Evolutionary conservation across 2,329 filamentous ascomycete species (phyloP).

Genomic region (Ophiosphaerella korrae): DNA sequence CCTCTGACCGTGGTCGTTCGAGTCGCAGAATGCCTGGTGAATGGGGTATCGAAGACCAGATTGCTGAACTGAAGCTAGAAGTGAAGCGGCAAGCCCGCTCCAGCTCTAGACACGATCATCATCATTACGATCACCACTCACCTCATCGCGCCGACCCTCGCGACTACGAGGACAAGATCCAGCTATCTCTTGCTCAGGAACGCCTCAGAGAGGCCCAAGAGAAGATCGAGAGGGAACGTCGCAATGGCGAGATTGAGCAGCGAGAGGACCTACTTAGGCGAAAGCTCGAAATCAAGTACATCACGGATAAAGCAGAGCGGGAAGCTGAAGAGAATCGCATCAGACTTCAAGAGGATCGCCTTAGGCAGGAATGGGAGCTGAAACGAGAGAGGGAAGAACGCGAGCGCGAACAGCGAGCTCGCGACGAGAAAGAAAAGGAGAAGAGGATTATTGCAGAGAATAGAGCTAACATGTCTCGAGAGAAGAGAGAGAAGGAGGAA

Average conservation of each 20-base stretch:
- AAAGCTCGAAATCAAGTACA: constrained; percentile 43
- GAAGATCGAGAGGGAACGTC: constrained; percentile 40
- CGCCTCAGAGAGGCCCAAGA: constrained; percentile 45
- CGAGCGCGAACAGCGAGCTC: constrained; percentile 41
- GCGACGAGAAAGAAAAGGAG: constrained; percentile 46
- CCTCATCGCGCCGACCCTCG: constrained; percentile 28
- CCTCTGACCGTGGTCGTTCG: constrained; percentile 32
- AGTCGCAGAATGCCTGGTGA: constrained; percentile 39
- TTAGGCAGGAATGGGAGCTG: constrained; percentile 40
- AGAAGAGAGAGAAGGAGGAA: constrained; percentile 40
- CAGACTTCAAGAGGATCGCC: constrained; percentile 33
- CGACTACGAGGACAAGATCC: constrained; percentile 33
- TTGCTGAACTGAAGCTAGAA: constrained; percentile 37
- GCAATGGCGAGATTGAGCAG: constrained; percentile 39
- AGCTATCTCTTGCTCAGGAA: constrained; percentile 42
- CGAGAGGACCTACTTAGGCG: constrained; percentile 46
- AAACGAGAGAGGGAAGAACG: constrained; percentile 37
- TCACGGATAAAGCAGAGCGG: constrained; percentile 41
- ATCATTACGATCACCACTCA: constrained; percentile 27
- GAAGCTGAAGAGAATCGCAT: constrained; percentile 36
- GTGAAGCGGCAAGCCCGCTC: constrained; percentile 32
- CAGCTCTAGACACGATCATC: constrained; percentile 27
- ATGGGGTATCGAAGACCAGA: constrained; percentile 43
- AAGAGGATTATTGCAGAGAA: constrained; percentile 48
- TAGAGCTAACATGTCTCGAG: constrained; percentile 47